phyloP scores from a whole-genome alignment of 1,139 yeast species.

The Meyerozyma athensensis region DNA sequence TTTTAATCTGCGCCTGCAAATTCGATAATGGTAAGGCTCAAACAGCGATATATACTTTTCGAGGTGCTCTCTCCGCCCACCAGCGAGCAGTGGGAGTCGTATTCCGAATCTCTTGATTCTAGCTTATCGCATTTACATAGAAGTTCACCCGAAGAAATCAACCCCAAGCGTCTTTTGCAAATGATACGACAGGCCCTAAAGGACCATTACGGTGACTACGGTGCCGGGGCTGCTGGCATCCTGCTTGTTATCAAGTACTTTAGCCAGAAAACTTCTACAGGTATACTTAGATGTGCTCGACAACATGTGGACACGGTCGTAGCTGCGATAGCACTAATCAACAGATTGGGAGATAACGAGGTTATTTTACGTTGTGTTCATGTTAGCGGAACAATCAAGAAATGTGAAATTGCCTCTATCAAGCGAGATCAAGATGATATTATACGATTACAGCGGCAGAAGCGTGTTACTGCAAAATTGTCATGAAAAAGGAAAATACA shows the following conservation, averaged over 20 bases:
- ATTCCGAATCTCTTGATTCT: conserved; percentile 22
- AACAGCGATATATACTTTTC: conserved; percentile 77
- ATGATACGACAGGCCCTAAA: conserved; percentile 51
- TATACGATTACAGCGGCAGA: not conserved
- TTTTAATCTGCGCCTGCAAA: not conserved
- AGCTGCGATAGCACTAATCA: conserved; percentile 68
- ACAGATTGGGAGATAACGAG: conserved; percentile 44
- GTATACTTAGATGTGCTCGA: conserved; percentile 74
- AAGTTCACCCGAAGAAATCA: conserved; percentile 43
- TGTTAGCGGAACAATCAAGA: conserved; percentile 85
- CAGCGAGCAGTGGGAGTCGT: conserved; percentile 14
- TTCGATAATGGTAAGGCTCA: conserved; percentile 71
- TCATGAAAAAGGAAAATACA: too few relatives aligned
- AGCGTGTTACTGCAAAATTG: too few relatives aligned
- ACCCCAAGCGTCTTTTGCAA: conserved; percentile 44
- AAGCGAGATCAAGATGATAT: conserved; percentile 28
- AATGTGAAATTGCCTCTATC: conserved; percentile 68
- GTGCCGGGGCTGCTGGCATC: conserved; percentile 61
- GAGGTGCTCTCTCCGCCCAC: conserved; percentile 66
- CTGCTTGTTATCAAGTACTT: conserved; percentile 72
- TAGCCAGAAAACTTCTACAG: conserved; percentile 76
- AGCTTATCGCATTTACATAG: conserved; percentile 45
- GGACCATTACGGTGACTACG: conserved; percentile 71
- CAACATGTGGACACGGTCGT: conserved; percentile 59
- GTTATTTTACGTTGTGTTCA: conserved; percentile 62